These are phyloP conservation scores for Chytriomyces sp. DNA, from an alignment of 192 early-diverging fungal genomes.

Conservation along the genomic window DNA sequence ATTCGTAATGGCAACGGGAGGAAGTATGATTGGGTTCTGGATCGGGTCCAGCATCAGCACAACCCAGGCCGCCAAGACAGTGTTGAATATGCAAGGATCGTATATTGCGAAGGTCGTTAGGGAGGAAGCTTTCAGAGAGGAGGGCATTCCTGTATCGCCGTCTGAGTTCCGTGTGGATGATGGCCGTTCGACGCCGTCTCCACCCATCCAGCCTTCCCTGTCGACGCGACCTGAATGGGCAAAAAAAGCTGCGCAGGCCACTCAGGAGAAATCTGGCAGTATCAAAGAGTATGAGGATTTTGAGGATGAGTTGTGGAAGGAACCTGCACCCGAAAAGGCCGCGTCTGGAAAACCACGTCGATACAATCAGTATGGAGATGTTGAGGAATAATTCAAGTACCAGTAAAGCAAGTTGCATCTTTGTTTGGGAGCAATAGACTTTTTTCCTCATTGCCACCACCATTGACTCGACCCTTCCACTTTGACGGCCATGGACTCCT, in stretches of 20 bases:
- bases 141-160: neutral
- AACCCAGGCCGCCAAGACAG: neutral
- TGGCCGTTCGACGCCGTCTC: neutral
- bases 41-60: neutral
- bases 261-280: neutral
- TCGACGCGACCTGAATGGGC: neutral
- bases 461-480: too few species aligned
- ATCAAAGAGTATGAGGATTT: neutral
- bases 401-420: too few species aligned
- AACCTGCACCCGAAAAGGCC: neutral
- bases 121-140: neutral
- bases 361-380: constrained; percentile 1
- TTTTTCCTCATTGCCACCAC: too few species aligned
- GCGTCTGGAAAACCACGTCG: neutral
- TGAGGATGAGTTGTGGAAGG: neutral
- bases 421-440: too few species aligned
- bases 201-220: neutral
- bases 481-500: too few species aligned
- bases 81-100: neutral
- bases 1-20: neutral
- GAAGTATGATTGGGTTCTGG: neutral
- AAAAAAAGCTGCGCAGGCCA: neutral
- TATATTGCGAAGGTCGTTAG: constrained; percentile 3
- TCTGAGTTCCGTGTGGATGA: neutral
- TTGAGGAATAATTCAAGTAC: neutral